Evolutionary conservation across 108 stramenopile species (phyloP).

Genomic region (Cyclotella choctawhatcheeana): DNA sequence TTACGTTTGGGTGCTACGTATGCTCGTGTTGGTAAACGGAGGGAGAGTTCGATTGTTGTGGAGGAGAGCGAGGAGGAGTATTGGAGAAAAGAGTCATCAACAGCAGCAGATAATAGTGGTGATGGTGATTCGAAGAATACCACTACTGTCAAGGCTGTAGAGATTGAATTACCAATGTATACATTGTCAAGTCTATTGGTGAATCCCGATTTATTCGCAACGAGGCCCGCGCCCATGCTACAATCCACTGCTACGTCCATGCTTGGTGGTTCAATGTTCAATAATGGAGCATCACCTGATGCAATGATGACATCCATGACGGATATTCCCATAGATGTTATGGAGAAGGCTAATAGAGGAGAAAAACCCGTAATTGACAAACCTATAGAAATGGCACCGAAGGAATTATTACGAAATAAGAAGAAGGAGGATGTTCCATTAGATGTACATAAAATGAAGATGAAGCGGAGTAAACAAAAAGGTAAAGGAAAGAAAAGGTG

Average conservation of each 20-base stretch:
- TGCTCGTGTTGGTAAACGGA: constrained; percentile 47
- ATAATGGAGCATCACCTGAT: no score
- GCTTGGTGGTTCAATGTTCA: no score
- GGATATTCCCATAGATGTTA: constrained; percentile 38
- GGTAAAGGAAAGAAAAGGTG: constrained; percentile 19
- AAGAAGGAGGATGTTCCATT: constrained; percentile 26
- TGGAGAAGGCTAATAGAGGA: constrained; percentile 80
- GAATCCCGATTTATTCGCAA: constrained; percentile 27
- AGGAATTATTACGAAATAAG: constrained; percentile 8
- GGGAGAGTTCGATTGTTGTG: no score
- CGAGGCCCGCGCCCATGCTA: constrained; percentile 22
- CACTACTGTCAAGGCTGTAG: background rate
- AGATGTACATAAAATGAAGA: constrained; percentile 36
- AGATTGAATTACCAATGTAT: constrained; percentile 32
- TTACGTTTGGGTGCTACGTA: constrained; percentile 59
- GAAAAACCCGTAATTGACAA: constrained; percentile 34
- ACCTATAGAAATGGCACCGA: constrained; percentile 48
- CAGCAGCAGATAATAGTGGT: no score
- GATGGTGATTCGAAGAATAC: background rate
- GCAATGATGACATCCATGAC: constrained; percentile 22
- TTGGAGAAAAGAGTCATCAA: no score
- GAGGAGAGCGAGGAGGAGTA: constrained; percentile 47
- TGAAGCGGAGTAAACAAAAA: constrained; percentile 28
- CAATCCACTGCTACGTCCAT: no score
- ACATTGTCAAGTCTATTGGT: constrained; percentile 29